Evolutionary conservation across 164 flowering plant genomes (phyloP), one percentile per base, ranked within the genome.

Genomic region (Hamamelis virginiana): DNA sequence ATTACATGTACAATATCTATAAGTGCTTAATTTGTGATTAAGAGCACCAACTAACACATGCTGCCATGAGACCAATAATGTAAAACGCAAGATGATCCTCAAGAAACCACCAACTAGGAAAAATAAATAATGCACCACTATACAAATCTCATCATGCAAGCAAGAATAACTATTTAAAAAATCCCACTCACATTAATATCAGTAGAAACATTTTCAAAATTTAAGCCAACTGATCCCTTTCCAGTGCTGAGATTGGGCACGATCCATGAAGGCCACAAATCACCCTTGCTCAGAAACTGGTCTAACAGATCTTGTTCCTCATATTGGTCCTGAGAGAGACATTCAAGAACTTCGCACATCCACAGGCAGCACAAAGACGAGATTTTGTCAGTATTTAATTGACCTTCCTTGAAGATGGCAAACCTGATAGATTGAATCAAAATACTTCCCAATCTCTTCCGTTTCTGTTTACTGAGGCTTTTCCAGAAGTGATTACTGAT

Each of bases 251-350:
- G 62, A 71, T 77, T 72, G 9, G 84, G 85, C 10, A 50, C 15
- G 52, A 83, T 72, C 92, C 90, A 89, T 68, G 72, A 66, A 59
- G 96, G 92, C 97, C 96, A 89, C 13, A 9, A 26, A 27, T 81
- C 81, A 58, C 65, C 69, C 66, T 79, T 77, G 50, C 76, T 71
- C 26, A 91, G 77, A 69, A 92, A 79, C 65, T 83, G 83, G 69
- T 90, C 93, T 65, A 93, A 73, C 62, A 93, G 57, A 56, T 56
- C 64, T 72, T 91, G 93, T 77, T 96, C 91, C 67, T 87, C 87
- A 72, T 53, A 12, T 56, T 74, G 77, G 74, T 83, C 84, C 43
- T 25, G 71, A 70, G 86, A 80, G 44, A 86, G 73, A 70, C 56
- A 72, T 43, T 81, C 81, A 61, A 89, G 77, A 68, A 91, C 83